Conservation (phyloP, 75 land plant genomes). For the Pinus albicaulis region DNA sequence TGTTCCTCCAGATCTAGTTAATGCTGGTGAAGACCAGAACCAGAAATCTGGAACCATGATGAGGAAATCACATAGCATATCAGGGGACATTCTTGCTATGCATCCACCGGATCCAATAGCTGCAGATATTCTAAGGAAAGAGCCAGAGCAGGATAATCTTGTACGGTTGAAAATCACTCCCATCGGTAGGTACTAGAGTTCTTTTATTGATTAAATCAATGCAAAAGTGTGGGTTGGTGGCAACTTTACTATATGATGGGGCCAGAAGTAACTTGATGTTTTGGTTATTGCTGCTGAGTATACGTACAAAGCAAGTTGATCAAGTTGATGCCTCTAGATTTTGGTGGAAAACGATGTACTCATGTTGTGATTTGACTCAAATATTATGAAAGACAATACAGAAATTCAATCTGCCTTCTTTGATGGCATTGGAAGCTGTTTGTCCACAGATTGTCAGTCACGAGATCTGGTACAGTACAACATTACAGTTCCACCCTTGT, state of each 20-base stretch:
- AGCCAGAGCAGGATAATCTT: conserved; percentile 97
- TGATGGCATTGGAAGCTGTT: background rate
- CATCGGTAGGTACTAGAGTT: conserved; percentile 41
- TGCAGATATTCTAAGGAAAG: conserved; percentile 97
- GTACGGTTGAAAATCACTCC: conserved; percentile 70
- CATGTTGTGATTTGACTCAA: background rate
- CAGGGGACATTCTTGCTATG: conserved; percentile 93
- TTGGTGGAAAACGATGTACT: background rate
- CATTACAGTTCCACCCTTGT: background rate
- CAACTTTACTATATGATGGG: background rate
- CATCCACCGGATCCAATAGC: conserved; percentile 90
- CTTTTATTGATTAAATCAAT: background rate
- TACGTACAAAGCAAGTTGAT: background rate
- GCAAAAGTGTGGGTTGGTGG: background rate
- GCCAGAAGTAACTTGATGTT: background rate
- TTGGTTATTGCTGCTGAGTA: background rate
- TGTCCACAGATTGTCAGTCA: background rate
- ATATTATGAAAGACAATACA: background rate
- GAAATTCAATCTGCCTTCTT: background rate
- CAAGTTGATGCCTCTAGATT: background rate
- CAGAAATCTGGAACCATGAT: conserved; percentile 49
- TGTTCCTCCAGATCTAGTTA: conserved; percentile 24
- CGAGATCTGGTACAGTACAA: background rate
- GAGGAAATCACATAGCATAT: conserved; percentile 78
- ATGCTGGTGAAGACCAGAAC: conserved; percentile 42